Percentiles rank a stretch among this genome's conserved stretches.
These are phyloP conservation scores for Tetrapisispora pingtungensis DNA, from an alignment of 805 yeast species.

Conservation along the genomic window DNA sequence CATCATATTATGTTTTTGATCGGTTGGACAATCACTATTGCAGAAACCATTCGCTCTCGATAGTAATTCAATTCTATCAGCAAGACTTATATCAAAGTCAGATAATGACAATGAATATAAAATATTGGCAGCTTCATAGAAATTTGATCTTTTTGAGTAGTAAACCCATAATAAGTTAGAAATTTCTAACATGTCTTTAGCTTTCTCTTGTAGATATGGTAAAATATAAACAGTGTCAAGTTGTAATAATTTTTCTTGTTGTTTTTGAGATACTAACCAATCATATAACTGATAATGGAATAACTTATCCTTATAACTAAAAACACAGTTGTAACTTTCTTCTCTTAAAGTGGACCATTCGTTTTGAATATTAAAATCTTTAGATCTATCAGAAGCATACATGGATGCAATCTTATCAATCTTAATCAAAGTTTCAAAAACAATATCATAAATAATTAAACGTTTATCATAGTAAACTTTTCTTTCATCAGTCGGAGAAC, in stretches of 20 bases:
- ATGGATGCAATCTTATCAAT: constrained; percentile 54
- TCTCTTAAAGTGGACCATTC: constrained; percentile 53
- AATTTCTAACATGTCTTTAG: constrained; percentile 54
- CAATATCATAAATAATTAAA: constrained; percentile 52
- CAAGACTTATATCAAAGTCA: constrained; percentile 55
- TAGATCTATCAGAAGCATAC: not conserved
- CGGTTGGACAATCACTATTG: constrained; percentile 72
- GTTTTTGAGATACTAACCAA: constrained; percentile 77
- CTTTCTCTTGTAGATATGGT: constrained; percentile 61
- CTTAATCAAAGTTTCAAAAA: constrained; percentile 65
- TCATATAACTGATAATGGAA: constrained; percentile 89
- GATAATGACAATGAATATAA: constrained; percentile 65
- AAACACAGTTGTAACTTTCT: constrained; percentile 62
- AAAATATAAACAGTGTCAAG: constrained; percentile 74
- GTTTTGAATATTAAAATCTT: constrained; percentile 6
- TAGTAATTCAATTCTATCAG: constrained; percentile 73
- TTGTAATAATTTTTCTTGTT: constrained; percentile 65
- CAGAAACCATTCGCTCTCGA: constrained; percentile 92
- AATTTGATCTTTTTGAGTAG: constrained; percentile 71
- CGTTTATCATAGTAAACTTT: constrained; percentile 43
- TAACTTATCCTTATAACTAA: constrained; percentile 64
- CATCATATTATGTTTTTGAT: constrained; percentile 64
- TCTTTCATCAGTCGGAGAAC: constrained; percentile 41
- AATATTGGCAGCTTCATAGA: constrained; percentile 75
- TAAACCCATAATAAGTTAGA: constrained; percentile 84